Base-by-base conservation (phyloP, 2,329 filamentous ascomycete genomes). In the Niveomyces coronatus region DNA sequence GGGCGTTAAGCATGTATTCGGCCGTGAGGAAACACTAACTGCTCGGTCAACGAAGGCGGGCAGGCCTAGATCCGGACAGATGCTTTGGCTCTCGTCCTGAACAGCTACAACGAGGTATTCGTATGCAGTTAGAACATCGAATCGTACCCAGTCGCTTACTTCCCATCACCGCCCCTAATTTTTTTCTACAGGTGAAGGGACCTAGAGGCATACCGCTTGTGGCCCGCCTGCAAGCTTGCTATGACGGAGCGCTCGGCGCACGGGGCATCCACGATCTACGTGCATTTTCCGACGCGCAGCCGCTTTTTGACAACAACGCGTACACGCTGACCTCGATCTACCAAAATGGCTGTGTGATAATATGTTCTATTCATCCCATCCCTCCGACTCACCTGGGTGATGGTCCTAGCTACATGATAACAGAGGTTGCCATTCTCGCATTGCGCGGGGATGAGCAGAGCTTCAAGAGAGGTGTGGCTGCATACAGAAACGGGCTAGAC, bases 401-500 rank as follows among this genome's bases (percentile, higher is more conserved):
- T 47, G 53, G 38, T 16, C 53, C 54, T 18, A 53, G 57, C 39
- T 67, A 63, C 47, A 49, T 59, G 32, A 67, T 65, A 60, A 64
- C 56, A 13, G 47, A 54, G 31, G 5, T 64, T 5, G 39, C 47
- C 0, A 22, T 11, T 1, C 64, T 34, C 30, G 37, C 6, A 4
- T 35, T 65, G 45, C 60, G 50, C 0, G 35, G 41, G 15, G 41
- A 49, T 35, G 15, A 35, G 4, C 47, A 61, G 4, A 47, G 37
- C 1, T 66, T 64, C 43, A 41, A 51, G 8, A 16, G 54, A 43
- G 64, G 60, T 16, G 54, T 49, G n/a, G 50, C 51, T 10, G 58
- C 58, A 24, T 63, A 58, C 43, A 51, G 63, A 27, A 67, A 68
- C 51, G 50, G 49, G 1, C 51, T 58, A 39, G 62, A 67, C 40